Base-by-base conservation (phyloP, 1,284 basidiomycete genomes). In the Trichosporon coremiiforme region DNA sequence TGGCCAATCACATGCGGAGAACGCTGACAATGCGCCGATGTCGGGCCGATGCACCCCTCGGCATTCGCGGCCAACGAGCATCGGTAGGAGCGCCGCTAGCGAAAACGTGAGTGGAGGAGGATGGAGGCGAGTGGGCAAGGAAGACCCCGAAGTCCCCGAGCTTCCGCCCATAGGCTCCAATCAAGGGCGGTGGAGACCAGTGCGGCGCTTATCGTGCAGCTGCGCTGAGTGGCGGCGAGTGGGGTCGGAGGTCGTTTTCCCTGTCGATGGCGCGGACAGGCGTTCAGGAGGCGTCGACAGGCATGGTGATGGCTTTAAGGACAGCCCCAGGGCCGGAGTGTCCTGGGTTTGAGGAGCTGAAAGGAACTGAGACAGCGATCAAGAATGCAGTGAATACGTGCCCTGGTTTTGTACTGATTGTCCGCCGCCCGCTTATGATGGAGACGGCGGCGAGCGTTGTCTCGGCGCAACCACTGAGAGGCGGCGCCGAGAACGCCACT, bases 381-480 rank as follows among this genome's bases (percentile, higher is more conserved):
- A 9, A 22, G 47, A 9, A 22, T n/a, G 20, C 47, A 7, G 4
- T 22, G n/a, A 53, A 22, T 22, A 6, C 10, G 1, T 4, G 47
- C 47, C 47, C 47, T 53, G 47, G 20, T 20, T 53, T 53, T 53
- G 47, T 53, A 53, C 47, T 53, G 20, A 53, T 22, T 53, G 47
- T 9, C 47, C n/a, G 47, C 47, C 9, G n/a, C 47, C n/a, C n/a
- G 47, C 47, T 12, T n/a, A 20, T 5, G 15, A n/a, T 8, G 15
- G 45, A 47, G 17, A 20, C 45, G n/a, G 10, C 17, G 45, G 45
- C 47, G 10, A 53, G 4, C n/a, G 20, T 1, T 47, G 45, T 47
- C 45, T 47, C 47, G 47, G 20, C 47, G 47, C 47, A 22, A 12
- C 20, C 47, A 22, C 9, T 53, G 20, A 53, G 2, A 22, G n/a